These are phyloP conservation scores for Tuber aestivum DNA, from an alignment of 495 filamentous ascomycete species.

Conservation along the genomic window DNA sequence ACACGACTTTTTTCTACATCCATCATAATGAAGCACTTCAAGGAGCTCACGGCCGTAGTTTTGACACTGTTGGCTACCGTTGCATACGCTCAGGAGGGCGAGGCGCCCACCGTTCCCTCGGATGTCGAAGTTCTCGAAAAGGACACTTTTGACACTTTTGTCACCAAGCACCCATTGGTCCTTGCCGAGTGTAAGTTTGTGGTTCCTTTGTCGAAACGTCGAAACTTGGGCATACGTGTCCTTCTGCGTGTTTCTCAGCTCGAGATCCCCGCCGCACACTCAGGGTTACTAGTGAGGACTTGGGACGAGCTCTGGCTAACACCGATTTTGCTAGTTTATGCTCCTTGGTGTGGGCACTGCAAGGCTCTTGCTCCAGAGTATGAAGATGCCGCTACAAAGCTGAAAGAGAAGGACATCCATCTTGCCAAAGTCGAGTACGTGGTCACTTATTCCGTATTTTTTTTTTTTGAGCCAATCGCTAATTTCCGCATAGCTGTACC, in stretches of 20 bases:
- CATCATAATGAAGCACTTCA: conserved; percentile 41
- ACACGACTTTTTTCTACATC: neutral
- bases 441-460: neutral
- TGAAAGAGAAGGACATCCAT: conserved; percentile 92
- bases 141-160: conserved; percentile 78
- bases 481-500: conserved; percentile 57
- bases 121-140: conserved; percentile 79
- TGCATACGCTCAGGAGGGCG: conserved; percentile 57
- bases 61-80: conserved; percentile 37
- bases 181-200: conserved; percentile 65
- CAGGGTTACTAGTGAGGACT: neutral
- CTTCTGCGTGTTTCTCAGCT: neutral
- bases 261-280: neutral
- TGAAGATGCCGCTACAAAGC: conserved; percentile 81
- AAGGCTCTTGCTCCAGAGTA: conserved; percentile 80
- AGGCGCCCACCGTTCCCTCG: conserved; percentile 54
- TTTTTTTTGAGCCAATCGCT: neutral
- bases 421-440: conserved; percentile 76
- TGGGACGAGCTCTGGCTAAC: conserved; percentile 18
- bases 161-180: conserved; percentile 75
- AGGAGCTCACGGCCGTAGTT: conserved; percentile 37
- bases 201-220: neutral
- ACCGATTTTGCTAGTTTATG: conserved; percentile 53
- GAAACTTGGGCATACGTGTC: neutral
- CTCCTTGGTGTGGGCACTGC: conserved; percentile 75